phyloP scores from a whole-genome alignment of 805 yeast species.

The Wickerhamiella shivajii region DNA sequence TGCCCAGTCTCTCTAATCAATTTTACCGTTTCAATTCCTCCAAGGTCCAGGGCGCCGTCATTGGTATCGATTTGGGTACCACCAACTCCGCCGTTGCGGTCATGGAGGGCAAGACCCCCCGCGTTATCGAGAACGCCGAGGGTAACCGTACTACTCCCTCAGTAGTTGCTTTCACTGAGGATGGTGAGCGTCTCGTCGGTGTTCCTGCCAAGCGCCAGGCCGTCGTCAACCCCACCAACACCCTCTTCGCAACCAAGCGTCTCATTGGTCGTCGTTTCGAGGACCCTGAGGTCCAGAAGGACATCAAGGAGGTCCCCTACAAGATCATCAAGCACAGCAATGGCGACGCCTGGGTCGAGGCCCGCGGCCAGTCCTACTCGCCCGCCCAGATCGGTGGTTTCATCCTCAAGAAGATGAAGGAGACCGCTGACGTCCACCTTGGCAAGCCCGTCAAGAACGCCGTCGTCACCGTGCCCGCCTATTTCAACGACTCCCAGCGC shows the following conservation, averaged over 20 bases:
- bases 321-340: constrained; percentile 77
- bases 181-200: constrained; percentile 85
- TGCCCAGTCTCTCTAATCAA: no score
- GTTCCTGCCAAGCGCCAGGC: constrained; percentile 95
- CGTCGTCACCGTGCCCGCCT: constrained; percentile 82
- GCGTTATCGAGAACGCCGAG: constrained; percentile 64
- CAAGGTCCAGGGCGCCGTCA: constrained; percentile 46
- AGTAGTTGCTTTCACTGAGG: constrained; percentile 85
- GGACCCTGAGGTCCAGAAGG: constrained; percentile 83
- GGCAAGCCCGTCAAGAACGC: constrained; percentile 83
- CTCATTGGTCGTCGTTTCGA: constrained; percentile 85
- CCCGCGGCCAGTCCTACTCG: constrained; percentile 74
- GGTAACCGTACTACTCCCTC: constrained; percentile 83
- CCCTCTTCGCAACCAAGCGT: constrained; percentile 89
- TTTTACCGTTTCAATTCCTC: constrained; percentile 36
- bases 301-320: constrained; percentile 77
- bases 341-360: constrained; percentile 95
- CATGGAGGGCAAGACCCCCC: constrained; percentile 64
- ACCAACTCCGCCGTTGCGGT: constrained; percentile 83
- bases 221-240: constrained; percentile 85
- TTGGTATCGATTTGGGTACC: constrained; percentile 79
- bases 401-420: constrained; percentile 91
- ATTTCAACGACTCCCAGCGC: constrained; percentile 82
- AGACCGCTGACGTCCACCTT: constrained; percentile 85
- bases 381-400: constrained; percentile 95